Base-by-base conservation (phyloP, 73 alveolate species). In the Paramecium tetraurelia region DNA sequence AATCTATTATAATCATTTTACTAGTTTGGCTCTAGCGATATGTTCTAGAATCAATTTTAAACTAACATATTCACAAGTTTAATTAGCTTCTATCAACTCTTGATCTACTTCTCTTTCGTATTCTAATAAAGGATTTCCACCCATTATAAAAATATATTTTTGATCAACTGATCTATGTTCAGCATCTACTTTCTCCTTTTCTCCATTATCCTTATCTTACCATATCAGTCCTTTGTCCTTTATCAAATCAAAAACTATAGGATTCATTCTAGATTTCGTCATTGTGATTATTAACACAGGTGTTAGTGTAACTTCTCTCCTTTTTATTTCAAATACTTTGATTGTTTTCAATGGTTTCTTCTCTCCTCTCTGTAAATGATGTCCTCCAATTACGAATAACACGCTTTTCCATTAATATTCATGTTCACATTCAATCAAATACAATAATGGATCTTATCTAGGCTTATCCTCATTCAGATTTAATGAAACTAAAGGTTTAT, bases 361-460 rank as follows among this genome's bases (percentile, higher is more conserved):
- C 2, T 24, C 57, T 20, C 69, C 69, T 80, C 75, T 80, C 11
- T 80, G 27, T 43, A 18, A 31, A 44, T 80, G 90, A 80, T 44
- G 57, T 18, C 90, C 90, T 24, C 90, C 90, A 41, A 80, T 80
- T 24, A 80, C 90, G 24, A 80, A 44, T 11, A 80, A 11, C 1
- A 80, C 90, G 43, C 90, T 80, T 43, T 80, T 80, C 90, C 90
- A 80, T 80, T 80, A 48, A 46, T 44, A 80, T 48, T 80, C 90
- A 46, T 80, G 90, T 48, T 80, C 90, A 80, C 90, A 80, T 48
- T 80, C 90, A 5, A 80, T 43, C 7, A 80, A 22, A 80, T 80
- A 80, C 4, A 80, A 22, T 5, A 80, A 44, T n/a, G 90, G 90
- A 48, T 80, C 57, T 43, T 80, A 80, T 80, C 90, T 80, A 8